Conservation (phyloP, 2,329 filamentous ascomycete genomes). For the Fusarium miscanthi region DNA sequence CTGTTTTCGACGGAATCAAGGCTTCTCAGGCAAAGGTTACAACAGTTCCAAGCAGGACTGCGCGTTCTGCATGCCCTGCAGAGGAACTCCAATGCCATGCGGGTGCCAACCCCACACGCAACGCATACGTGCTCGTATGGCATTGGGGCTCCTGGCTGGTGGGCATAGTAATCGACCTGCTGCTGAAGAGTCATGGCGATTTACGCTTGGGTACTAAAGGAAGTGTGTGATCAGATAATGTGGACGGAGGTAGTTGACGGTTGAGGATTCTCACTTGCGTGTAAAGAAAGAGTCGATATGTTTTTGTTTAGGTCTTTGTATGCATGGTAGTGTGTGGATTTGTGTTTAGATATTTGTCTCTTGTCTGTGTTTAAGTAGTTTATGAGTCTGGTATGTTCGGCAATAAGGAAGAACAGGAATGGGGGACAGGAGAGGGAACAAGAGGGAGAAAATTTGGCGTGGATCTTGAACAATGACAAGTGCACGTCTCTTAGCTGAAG, state of each 20-base stretch:
- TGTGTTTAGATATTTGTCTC: neutral
- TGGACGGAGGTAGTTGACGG: neutral
- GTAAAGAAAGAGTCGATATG: neutral
- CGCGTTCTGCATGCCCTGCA: neutral
- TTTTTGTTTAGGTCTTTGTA: neutral
- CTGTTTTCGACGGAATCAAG: neutral
- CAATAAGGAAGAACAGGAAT: neutral
- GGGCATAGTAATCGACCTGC: neutral
- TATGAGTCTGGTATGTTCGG: neutral
- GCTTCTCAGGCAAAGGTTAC: slow-evolving; percentile 2
- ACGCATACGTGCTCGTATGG: neutral
- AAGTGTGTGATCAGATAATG: neutral
- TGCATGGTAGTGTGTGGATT: neutral
- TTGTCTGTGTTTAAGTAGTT: neutral
- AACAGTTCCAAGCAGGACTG: neutral
- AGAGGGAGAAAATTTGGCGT: neutral
- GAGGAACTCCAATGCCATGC: neutral
- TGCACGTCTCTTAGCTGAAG: neutral
- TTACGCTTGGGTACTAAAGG: neutral
- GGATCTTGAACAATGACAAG: neutral
- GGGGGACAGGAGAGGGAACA: neutral
- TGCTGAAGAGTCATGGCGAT: neutral
- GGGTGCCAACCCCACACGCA: neutral
- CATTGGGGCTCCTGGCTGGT: neutral
- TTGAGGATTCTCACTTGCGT: neutral